A percentile compares a stretch with the other conserved stretches of the same genome.
Conservation (phyloP, 192 early-diverging fungal species). For the Funneliformis mosseae region DNA sequence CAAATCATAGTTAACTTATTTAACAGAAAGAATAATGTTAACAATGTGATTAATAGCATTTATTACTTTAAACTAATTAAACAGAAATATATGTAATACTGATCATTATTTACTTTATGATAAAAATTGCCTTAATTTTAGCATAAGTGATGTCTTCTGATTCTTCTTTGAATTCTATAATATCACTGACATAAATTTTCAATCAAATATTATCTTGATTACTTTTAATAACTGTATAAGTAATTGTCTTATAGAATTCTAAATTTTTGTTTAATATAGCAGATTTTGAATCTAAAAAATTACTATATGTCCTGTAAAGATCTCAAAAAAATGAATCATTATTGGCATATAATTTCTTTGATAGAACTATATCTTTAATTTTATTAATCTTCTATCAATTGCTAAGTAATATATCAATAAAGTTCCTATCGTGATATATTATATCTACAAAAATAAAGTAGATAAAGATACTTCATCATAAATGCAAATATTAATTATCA, state of each 20-base stretch:
- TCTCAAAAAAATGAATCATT: not conserved
- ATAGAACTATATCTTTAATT: not conserved
- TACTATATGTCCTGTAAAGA: not conserved
- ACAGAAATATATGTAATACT: not conserved
- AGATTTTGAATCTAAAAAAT: not conserved
- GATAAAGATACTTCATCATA: too few species aligned
- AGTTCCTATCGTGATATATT: not conserved
- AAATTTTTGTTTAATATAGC: not conserved
- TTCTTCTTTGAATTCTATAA: not conserved
- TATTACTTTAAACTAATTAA: not conserved
- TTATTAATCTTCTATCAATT: not conserved
- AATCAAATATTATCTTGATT: not conserved
- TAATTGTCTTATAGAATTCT: constrained; percentile 5
- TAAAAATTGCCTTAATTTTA: not conserved
- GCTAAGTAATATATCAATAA: not conserved
- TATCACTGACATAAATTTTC: not conserved
- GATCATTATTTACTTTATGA: not conserved
- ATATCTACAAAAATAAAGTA: too few species aligned
- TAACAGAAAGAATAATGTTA: too few species aligned
- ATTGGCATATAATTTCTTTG: not conserved
- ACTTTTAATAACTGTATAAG: not conserved
- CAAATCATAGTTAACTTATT: not conserved
- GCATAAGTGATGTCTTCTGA: not conserved
- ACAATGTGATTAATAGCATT: not conserved
- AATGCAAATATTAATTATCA: not conserved